phyloP scores from a whole-genome alignment of 805 yeast species.

The Candida sithepensis region DNA sequence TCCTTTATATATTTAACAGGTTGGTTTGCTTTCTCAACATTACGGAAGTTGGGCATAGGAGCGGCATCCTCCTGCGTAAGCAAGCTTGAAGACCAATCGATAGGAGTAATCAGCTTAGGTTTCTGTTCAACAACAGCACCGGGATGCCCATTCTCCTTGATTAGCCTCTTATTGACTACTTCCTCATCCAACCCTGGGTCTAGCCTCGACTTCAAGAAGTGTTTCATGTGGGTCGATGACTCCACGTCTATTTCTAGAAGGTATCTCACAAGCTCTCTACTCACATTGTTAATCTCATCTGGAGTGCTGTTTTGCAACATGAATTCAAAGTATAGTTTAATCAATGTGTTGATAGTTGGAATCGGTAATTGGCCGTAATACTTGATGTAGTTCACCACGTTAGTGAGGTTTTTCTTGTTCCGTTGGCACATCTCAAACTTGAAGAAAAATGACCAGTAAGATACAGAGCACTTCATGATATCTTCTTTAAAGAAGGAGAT shows the following conservation, averaged over 20 bases:
- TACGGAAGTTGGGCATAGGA: slow-evolving; percentile 53
- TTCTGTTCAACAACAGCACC: slow-evolving; percentile 34
- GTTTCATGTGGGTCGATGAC: slow-evolving; percentile 30
- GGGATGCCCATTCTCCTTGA: slow-evolving; percentile 35
- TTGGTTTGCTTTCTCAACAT: slow-evolving; percentile 59
- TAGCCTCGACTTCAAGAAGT: slow-evolving; percentile 29
- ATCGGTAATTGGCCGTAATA: slow-evolving; percentile 46
- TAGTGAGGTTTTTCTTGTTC: slow-evolving; percentile 42
- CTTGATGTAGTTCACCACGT: slow-evolving; percentile 43
- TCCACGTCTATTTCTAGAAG: slow-evolving; percentile 30
- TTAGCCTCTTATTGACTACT: slow-evolving; percentile 23
- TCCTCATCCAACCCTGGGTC: slow-evolving; percentile 29
- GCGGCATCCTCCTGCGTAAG: slow-evolving; percentile 23
- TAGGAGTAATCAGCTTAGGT: slow-evolving; percentile 42
- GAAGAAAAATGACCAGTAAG: slow-evolving; percentile 58
- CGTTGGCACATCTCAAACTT: slow-evolving; percentile 46
- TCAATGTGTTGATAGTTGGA: slow-evolving; percentile 39
- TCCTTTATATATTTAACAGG: slow-evolving; percentile 39
- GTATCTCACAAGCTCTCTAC: slow-evolving; percentile 24
- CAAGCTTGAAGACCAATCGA: slow-evolving; percentile 23
- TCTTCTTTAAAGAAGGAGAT: slow-evolving; percentile 25
- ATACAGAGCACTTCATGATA: slow-evolving; percentile 36
- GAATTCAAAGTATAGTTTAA: slow-evolving; percentile 37
- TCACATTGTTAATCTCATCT: slow-evolving; percentile 17
- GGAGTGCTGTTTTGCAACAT: slow-evolving; percentile 26